Conservation (phyloP, 805 yeast species). For the Wickerhamiella sorbophila region DNA sequence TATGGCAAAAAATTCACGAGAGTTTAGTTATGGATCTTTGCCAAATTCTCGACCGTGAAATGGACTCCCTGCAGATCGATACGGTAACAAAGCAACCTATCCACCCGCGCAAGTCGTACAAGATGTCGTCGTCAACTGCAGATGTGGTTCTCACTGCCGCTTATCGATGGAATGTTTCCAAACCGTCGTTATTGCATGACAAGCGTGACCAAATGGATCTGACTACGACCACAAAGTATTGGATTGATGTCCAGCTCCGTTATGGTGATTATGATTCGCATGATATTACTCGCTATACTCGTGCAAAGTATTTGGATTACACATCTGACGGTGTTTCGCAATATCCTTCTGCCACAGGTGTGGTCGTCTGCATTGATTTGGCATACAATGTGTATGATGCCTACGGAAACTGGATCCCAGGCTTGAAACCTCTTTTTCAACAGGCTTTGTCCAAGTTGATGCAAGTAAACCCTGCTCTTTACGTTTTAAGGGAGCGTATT, state of each 20-base stretch:
- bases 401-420: constrained; percentile 96
- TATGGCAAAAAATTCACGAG: constrained; percentile 98
- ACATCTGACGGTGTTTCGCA: constrained; percentile 73
- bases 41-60: constrained; percentile 78
- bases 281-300: constrained; percentile 82
- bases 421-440: constrained; percentile 76
- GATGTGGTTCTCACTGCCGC: constrained; percentile 68
- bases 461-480: constrained; percentile 89
- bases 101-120: constrained; percentile 94
- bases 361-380: constrained; percentile 77
- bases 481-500: constrained; percentile 82
- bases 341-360: constrained; percentile 89
- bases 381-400: constrained; percentile 95
- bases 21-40: constrained; percentile 85
- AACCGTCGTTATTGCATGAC: constrained; percentile 68
- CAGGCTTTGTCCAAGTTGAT: constrained; percentile 86
- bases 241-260: constrained; percentile 90
- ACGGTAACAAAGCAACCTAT: constrained; percentile 80
- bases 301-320: constrained; percentile 87
- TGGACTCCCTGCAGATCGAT: constrained; percentile 71
- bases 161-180: constrained; percentile 61
- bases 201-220: constrained; percentile 49
- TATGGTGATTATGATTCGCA: constrained; percentile 98
- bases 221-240: constrained; percentile 46
- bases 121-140: constrained; percentile 92